Percentiles rank a stretch among this genome's conserved stretches.
Evolutionary conservation across 163 green algal genomes (phyloP).

Genomic region (Smithsoniella earleae): DNA sequence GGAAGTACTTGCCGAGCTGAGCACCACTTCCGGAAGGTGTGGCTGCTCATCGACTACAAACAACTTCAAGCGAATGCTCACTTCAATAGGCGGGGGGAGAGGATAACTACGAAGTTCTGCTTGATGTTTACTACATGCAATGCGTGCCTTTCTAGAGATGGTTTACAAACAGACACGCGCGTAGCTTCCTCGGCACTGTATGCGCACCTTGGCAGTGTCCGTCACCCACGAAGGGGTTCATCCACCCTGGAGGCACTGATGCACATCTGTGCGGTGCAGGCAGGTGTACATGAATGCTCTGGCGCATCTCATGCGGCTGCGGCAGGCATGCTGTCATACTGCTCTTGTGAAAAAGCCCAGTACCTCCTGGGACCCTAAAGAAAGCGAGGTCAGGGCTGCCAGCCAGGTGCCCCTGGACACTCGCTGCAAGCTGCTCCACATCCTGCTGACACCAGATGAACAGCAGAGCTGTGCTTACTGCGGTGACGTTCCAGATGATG

Average conservation of each 20-base stretch:
- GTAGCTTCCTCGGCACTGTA: no score
- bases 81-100: no score
- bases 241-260: no score
- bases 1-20: neutral
- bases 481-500: constrained; percentile 59
- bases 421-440: constrained; percentile 35
- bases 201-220: no score
- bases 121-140: no score
- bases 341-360: constrained; percentile 48
- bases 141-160: no score
- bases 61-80: no score
- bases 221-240: no score
- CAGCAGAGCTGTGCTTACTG: constrained; percentile 46
- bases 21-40: neutral
- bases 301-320: constrained; percentile 64
- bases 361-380: constrained; percentile 2
- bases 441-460: constrained; percentile 12
- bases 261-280: neutral
- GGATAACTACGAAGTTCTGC: no score
- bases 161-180: no score
- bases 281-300: constrained; percentile 71
- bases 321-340: constrained; percentile 83
- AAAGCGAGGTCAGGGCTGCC: constrained; percentile 43
- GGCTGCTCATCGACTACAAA: neutral
- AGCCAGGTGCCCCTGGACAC: constrained; percentile 38